Evolutionary conservation across 1,284 basidiomycete species (phyloP).

Genomic region (Cutaneotrichosporon dermatis): DNA sequence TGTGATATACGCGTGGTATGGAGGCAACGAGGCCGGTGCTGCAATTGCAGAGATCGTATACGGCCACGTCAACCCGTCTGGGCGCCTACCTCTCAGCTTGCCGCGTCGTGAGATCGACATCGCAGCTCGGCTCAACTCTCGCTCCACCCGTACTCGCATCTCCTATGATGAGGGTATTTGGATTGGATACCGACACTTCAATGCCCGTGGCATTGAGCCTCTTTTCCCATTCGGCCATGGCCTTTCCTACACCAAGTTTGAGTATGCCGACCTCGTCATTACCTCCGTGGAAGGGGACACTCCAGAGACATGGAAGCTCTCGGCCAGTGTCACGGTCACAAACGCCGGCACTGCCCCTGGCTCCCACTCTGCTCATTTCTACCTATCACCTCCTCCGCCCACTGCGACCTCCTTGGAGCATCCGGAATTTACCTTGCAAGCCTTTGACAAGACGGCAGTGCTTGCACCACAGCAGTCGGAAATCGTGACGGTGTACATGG

Average conservation of each 20-base stretch:
- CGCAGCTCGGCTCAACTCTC: constrained; percentile 64
- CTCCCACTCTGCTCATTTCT: constrained; percentile 42
- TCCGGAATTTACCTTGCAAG: constrained; percentile 39
- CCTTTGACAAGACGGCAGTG: constrained; percentile 41
- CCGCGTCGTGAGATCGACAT: constrained; percentile 66
- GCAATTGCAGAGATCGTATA: constrained; percentile 74
- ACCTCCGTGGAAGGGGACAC: constrained; percentile 64
- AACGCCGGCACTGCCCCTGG: constrained; percentile 46
- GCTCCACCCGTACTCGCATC: constrained; percentile 58
- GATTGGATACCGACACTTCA: constrained; percentile 70
- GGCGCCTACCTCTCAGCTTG: constrained; percentile 71
- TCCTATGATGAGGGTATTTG: constrained; percentile 51
- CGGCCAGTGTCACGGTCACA: constrained; percentile 36
- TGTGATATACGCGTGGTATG: constrained; percentile 73
- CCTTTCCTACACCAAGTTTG: constrained; percentile 75
- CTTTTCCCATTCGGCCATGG: constrained; percentile 76
- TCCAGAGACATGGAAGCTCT: constrained; percentile 41
- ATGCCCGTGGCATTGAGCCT: constrained; percentile 61
- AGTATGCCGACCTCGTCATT: constrained; percentile 37
- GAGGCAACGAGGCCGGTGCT: constrained; percentile 74
- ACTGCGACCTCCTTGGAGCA: constrained; percentile 30
- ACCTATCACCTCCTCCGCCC: constrained; percentile 31
- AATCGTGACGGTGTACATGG: constrained; percentile 34
- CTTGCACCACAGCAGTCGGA: constrained; percentile 23
- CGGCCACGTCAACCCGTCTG: constrained; percentile 70